Base-by-base conservation (phyloP, 768 basidiomycete genomes). In the Gloeopeniophorella convolvens region DNA sequence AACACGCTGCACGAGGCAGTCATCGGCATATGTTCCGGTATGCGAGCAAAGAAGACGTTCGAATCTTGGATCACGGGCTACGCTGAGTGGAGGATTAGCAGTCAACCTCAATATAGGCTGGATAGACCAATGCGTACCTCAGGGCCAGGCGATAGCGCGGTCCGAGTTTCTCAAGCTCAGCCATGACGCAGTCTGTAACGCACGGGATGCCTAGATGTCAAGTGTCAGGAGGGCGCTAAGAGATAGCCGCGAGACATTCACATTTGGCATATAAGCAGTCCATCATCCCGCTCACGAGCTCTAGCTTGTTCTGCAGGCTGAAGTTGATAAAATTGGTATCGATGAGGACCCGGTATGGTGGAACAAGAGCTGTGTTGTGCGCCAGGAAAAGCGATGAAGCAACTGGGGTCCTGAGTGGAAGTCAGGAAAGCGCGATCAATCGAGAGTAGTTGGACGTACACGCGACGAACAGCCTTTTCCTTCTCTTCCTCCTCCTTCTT, bases 291-390 rank as follows among this genome's bases (percentile, higher is more conserved):
- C 85, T 82, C 18, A 97, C 75, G 47, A 98, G 77, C 66, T 99
- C 96, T 57, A 99, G 71, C 67, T 97, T 96, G 68, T 98, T 99
- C 71, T 99, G 96, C 42, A 99, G 76, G 58, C 86, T 90, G 66
- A 98, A 95, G 65, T 98, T 98, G 76, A 99, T 99, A 60, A 99
- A 98, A 66, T 99, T 99, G 64, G 96, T 99, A 68, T 99, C 96
- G 53, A 99, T 91, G 32, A 99, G 80, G 23, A 99, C 90, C 16
- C 95, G 83, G 65, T 98, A 99, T 3, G 96, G 96, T 0, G 96
- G 96, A 0, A 90, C 94, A 40, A 99, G 86, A 16, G 96, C 86
- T 18, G 87, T 83, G 66, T 99, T 98, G 66, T 98, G 96, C 4
- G 87, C 83, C 34, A 99, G 75, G 74, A 97, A 97, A 59, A 97